phyloP scores from a whole-genome alignment of 768 basidiomycete genomes.

The Amanita rubescens region DNA sequence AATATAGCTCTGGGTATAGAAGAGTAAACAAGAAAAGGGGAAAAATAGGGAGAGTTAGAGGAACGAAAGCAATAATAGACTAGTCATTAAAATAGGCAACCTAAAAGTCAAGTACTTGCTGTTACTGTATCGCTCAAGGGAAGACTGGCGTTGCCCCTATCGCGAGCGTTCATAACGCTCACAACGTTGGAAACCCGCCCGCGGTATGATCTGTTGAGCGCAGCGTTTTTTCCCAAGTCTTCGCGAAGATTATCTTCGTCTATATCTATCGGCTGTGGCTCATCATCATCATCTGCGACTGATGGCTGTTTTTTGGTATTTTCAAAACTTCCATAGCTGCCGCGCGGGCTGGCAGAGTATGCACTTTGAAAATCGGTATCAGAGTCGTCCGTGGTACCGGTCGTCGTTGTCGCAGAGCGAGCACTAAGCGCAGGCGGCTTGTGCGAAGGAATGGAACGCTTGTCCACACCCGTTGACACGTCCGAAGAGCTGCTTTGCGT shows the following conservation, averaged over 20 bases:
- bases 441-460: constrained; percentile 5
- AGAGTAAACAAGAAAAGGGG: not conserved
- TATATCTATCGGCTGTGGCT: constrained; percentile 6
- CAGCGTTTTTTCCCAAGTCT: constrained; percentile 21
- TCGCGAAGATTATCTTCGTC: constrained; percentile 17
- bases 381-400: constrained; percentile 58
- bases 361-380: constrained; percentile 87
- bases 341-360: constrained; percentile 68
- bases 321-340: constrained; percentile 51
- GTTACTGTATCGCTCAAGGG: constrained; percentile 31
- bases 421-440: constrained; percentile 11
- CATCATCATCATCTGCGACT: constrained; percentile 18
- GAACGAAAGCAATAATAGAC: constrained; percentile 2
- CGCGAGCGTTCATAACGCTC: constrained; percentile 25
- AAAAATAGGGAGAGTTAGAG: not conserved
- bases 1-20: constrained; percentile 5
- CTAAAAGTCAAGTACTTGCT: constrained; percentile 9
- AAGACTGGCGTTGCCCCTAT: constrained; percentile 25
- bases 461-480: constrained; percentile 15
- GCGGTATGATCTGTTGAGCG: constrained; percentile 27
- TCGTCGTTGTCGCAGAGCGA: constrained; percentile 15
- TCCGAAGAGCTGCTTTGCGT: constrained; percentile 28
- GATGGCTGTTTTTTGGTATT: constrained; percentile 19
- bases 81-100: not conserved
- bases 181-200: constrained; percentile 57